A percentile compares a stretch with the other conserved stretches of the same genome.
Evolutionary conservation across 352 stramenopile species (phyloP).

Genomic region (Paralagenidium karlingii): DNA sequence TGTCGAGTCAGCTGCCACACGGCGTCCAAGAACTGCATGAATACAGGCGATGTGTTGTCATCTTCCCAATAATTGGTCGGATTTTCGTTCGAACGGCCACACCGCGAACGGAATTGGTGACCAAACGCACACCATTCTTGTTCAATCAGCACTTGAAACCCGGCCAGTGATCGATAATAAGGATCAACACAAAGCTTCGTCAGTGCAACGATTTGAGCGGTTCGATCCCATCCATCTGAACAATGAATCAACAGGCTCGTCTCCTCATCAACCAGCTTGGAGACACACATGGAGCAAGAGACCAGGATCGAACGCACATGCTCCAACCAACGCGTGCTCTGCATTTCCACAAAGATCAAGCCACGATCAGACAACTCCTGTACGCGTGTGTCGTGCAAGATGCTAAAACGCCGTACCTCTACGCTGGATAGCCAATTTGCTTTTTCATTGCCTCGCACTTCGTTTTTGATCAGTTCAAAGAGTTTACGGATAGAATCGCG

Average conservation of each 20-base stretch:
- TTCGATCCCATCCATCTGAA: conserved; percentile 98
- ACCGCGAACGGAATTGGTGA: conserved; percentile 94
- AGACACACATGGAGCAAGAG: conserved; percentile 89
- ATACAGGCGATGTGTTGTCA: conserved; percentile 95
- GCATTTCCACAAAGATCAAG: conserved; percentile 2
- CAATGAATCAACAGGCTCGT: conserved; percentile 97
- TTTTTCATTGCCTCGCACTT: conserved; percentile 62
- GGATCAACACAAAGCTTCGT: conserved; percentile 96
- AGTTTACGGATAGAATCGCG: conserved; percentile 71
- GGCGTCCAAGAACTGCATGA: conserved; percentile 98
- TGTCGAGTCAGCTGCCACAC: conserved; percentile 96
- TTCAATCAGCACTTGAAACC: conserved; percentile 95
- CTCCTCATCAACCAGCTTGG: conserved; percentile 71
- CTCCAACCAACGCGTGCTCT: conserved; percentile 71
- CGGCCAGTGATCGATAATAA: conserved; percentile 93
- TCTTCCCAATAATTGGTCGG: conserved; percentile 88
- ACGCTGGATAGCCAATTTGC: conserved; percentile 72
- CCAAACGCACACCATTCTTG: conserved; percentile 99
- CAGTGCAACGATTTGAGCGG: conserved; percentile 90
- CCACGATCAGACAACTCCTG: background rate
- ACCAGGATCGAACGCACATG: conserved; percentile 67
- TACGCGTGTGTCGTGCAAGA: background rate
- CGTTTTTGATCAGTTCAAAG: conserved; percentile 77
- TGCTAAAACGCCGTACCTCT: conserved; percentile 21
- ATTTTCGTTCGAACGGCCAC: conserved; percentile 38